These are phyloP conservation scores for Quillaja saponaria DNA, from an alignment of 306 rosid genomes.

Conservation along the genomic window DNA sequence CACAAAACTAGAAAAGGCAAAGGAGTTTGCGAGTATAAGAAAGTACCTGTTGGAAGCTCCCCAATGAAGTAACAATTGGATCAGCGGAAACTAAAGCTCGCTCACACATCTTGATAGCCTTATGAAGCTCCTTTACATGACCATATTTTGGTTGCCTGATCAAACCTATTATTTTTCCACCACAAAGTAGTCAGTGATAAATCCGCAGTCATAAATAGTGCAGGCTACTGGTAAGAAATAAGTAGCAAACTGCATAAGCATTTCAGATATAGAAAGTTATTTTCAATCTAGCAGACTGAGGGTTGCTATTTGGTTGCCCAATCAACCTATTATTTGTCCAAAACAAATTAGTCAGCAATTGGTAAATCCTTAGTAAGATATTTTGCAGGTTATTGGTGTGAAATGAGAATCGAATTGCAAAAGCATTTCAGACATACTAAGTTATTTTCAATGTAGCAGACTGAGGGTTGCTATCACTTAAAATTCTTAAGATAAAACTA, in stretches of 20 bases:
- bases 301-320: too few relatives aligned
- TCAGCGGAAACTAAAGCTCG: constrained; percentile 80
- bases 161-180: constrained; percentile 59
- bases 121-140: constrained; percentile 95
- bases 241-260: constrained; percentile 26
- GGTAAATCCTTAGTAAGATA: too few relatives aligned
- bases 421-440: too few relatives aligned
- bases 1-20: constrained; percentile 1
- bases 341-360: too few relatives aligned
- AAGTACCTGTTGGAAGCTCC: constrained; percentile 86
- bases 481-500: constrained; percentile 10
- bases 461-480: background rate
- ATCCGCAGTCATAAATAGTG: constrained; percentile 10
- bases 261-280: background rate
- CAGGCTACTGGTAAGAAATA: background rate
- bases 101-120: constrained; percentile 79
- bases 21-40: constrained; percentile 12
- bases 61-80: constrained; percentile 79
- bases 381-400: too few relatives aligned
- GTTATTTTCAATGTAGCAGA: background rate
- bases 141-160: constrained; percentile 95
- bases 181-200: constrained; percentile 17
- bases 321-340: too few relatives aligned
- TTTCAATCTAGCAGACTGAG: background rate
- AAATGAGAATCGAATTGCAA: too few relatives aligned